These are phyloP conservation scores for Stephania yunnanensis DNA, from an alignment of 164 flowering plant genomes.

Conservation along the genomic window DNA sequence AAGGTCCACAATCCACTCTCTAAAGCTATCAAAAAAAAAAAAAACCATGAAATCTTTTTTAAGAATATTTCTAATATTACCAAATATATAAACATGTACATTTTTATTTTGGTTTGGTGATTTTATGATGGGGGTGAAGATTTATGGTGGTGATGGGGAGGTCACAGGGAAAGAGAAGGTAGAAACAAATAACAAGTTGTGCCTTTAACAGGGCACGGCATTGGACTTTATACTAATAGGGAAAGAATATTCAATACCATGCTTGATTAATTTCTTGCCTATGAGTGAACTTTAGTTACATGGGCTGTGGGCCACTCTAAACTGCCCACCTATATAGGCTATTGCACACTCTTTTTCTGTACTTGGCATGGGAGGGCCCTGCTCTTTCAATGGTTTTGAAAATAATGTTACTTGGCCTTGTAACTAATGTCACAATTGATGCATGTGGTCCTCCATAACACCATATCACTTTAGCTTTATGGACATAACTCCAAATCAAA, in stretches of 20 bases:
- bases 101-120: neutral
- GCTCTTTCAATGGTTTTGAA: neutral
- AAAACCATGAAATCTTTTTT: no score
- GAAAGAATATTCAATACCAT: conserved; percentile 8
- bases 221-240: conserved; percentile 2
- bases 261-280: conserved; percentile 9
- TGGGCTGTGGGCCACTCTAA: neutral
- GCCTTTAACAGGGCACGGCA: conserved; percentile 1
- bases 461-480: no score
- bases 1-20: neutral
- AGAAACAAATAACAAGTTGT: conserved; percentile 7
- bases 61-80: neutral
- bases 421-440: neutral
- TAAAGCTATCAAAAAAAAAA: no score
- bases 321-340: neutral
- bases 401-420: neutral
- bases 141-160: neutral
- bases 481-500: no score
- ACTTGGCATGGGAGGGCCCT: neutral
- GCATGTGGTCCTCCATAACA: neutral
- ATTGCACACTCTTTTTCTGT: neutral
- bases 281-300: neutral
- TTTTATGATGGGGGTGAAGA: neutral
- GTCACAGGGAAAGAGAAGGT: neutral
- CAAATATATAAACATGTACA: no score